phyloP scores from a whole-genome alignment of 208 protist genomes.

The Wallacemonas rigidus region DNA sequence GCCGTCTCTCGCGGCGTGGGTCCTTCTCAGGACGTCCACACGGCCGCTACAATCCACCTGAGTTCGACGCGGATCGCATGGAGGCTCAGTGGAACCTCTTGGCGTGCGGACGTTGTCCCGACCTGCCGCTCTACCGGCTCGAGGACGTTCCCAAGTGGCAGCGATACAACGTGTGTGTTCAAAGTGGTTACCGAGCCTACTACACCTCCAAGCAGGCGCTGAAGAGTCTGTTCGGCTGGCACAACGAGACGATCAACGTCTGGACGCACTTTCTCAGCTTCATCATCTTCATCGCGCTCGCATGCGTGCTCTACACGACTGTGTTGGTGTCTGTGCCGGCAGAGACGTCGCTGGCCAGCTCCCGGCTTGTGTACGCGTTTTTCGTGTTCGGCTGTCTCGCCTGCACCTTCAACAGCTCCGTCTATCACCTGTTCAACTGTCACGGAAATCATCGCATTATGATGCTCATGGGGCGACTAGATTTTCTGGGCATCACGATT shows the following conservation, averaged over 20 bases:
- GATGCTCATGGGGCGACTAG: constrained; percentile 30
- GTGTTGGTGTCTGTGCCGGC: constrained; percentile 32
- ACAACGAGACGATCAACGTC: constrained; percentile 90
- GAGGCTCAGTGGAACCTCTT: constrained; percentile 27
- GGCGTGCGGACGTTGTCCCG: constrained; percentile 8
- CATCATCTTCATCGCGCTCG: constrained; percentile 57
- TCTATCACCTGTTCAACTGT: constrained; percentile 51
- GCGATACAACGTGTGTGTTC: constrained; percentile 55
- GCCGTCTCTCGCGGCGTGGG: neutral
- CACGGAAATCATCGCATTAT: constrained; percentile 31
- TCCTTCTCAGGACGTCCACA: constrained; percentile 5
- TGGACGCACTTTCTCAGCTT: constrained; percentile 82
- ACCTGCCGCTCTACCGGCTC: constrained; percentile 49
- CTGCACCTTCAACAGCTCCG: constrained; percentile 46
- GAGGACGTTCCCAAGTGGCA: constrained; percentile 48
- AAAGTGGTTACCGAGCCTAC: constrained; percentile 62
- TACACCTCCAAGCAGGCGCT: constrained; percentile 64
- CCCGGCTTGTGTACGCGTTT: constrained; percentile 27
- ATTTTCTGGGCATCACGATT: constrained; percentile 54
- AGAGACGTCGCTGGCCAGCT: constrained; percentile 25
- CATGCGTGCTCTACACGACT: constrained; percentile 37
- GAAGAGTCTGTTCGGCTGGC: constrained; percentile 63
- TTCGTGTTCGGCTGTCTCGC: constrained; percentile 38
- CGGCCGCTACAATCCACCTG: constrained; percentile 10
- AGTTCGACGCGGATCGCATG: constrained; percentile 8